These are phyloP conservation scores for Ophiostoma triangulosporum DNA, from an alignment of 2,329 filamentous ascomycete genomes.

Conservation along the genomic window DNA sequence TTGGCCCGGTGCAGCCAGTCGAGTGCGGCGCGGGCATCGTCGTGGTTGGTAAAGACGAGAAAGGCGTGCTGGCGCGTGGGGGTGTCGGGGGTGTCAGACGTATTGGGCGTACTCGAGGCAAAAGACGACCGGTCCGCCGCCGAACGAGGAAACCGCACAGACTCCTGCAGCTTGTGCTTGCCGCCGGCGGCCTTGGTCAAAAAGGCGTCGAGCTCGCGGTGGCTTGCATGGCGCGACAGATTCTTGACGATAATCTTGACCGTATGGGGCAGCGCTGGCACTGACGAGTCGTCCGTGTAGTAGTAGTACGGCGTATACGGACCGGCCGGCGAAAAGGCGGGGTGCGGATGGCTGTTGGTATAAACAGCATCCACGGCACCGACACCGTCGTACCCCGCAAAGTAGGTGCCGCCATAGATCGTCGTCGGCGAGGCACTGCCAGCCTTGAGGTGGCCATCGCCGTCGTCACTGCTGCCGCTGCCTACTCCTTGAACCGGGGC, in stretches of 20 bases:
- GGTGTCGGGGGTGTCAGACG: no score
- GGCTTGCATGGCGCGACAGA: constrained; percentile 8
- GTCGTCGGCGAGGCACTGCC: not conserved
- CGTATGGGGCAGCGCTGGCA: not conserved
- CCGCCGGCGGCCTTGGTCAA: constrained; percentile 4
- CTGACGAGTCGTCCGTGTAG: no score
- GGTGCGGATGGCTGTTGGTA: not conserved
- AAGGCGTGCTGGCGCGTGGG: constrained; percentile 9
- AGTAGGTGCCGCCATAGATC: not conserved
- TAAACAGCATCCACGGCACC: not conserved
- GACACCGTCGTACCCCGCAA: not conserved
- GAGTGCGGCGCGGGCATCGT: constrained; percentile 3
- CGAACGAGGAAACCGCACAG: constrained; percentile 6
- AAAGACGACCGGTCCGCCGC: not conserved
- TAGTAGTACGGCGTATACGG: not conserved
- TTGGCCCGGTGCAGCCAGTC: not conserved
- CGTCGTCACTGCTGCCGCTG: not conserved
- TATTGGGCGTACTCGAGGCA: no score
- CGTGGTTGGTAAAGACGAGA: constrained; percentile 5
- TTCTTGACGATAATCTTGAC: constrained; percentile 11
- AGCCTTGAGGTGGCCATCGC: not conserved
- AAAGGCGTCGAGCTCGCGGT: constrained; percentile 2
- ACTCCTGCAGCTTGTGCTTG: constrained; percentile 6
- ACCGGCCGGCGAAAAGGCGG: not conserved
- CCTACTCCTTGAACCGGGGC: not conserved